phyloP scores from a whole-genome alignment of 73 alveolate genomes.

The Tetrahymena elliotti region DNA sequence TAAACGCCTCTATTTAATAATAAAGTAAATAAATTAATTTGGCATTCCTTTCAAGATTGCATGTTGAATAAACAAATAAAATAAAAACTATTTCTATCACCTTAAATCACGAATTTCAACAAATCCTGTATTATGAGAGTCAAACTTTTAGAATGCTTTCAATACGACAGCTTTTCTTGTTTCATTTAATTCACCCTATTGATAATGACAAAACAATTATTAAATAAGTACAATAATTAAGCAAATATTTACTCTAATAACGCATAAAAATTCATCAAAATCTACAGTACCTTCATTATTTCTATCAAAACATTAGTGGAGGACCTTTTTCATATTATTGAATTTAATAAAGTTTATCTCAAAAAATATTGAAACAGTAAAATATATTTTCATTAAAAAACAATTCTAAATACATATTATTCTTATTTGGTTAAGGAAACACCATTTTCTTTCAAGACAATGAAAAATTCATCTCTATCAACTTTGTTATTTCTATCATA shows the following conservation, averaged over 20 bases:
- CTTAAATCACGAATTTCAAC: slow-evolving; percentile 78
- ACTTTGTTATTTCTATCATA: slow-evolving; percentile 87
- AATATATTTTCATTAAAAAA: too few species aligned
- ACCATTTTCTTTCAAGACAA: slow-evolving; percentile 82
- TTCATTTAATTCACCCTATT: slow-evolving; percentile 72
- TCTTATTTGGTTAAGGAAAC: slow-evolving; percentile 77
- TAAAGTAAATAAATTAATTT: neutral
- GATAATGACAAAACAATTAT: too few species aligned
- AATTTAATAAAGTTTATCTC: slow-evolving; percentile 4
- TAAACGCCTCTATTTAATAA: slow-evolving; percentile 62
- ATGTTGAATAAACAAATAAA: neutral
- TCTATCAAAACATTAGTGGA: slow-evolving; percentile 53
- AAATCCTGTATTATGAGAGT: slow-evolving; percentile 81
- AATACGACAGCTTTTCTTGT: slow-evolving; percentile 79
- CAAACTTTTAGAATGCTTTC: slow-evolving; percentile 91
- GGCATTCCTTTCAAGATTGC: neutral
- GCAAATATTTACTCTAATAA: slow-evolving; percentile 53
- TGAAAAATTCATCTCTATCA: slow-evolving; percentile 81
- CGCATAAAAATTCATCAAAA: slow-evolving; percentile 90
- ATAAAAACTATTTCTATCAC: neutral
- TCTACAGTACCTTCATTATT: slow-evolving; percentile 82
- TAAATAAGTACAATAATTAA: neutral
- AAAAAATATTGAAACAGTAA: neutral
- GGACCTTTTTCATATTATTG: slow-evolving; percentile 33
- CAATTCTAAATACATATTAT: slow-evolving; percentile 35